Base-by-base conservation (phyloP, 805 yeast genomes). In the Pichia heedii region DNA sequence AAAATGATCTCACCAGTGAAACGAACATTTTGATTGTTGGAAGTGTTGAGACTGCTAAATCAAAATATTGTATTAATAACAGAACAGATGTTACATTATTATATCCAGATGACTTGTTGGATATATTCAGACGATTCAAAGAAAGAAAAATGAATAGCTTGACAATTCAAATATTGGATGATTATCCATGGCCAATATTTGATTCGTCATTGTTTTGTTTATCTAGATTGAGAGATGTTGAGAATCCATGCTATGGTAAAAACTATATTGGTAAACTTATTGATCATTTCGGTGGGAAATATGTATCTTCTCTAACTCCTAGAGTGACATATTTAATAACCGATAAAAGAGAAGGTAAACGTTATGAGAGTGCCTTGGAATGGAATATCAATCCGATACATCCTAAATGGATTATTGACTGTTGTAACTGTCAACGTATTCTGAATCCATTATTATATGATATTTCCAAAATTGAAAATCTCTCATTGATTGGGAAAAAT, bases 11-110 rank as follows among this genome's bases (percentile, higher is more conserved):
- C 50, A 76, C 80, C 66, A 73, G 77, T 39, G 79, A 77, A 55
- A 80, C 76, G 3, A 69, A 73, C 42, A 73, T 74, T 34, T 59
- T 83, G 22, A 67, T 83, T 5, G 79, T 81, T 26, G 87, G 86
- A 2, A 69, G 68, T 34, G 62, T 73, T 24, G 62, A 68, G 44
- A 76, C 83, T 0, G 79, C 74, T 22, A 79, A 79, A 55, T 77
- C 70, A 57, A 61, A 61, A 40, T 79, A 67, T 54, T 70, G 76
- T 43, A 69, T 76, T 1, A 62, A 67, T 44, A 64, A 67, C 44
- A 61, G 85, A 43, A 62, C 65, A 40, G 89, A 84, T 60, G 69
- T 86, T 27, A 59, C 58, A 36, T 77, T 85, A 50, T 55, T 85
- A 16, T 56, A 61, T 12, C 71, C 78, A 0, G 67, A 69, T 7